A percentile compares a stretch with the other conserved stretches of the same genome.
Conservation (phyloP, 371 early-diverging fungal species). For the Mucor plumbeus region DNA sequence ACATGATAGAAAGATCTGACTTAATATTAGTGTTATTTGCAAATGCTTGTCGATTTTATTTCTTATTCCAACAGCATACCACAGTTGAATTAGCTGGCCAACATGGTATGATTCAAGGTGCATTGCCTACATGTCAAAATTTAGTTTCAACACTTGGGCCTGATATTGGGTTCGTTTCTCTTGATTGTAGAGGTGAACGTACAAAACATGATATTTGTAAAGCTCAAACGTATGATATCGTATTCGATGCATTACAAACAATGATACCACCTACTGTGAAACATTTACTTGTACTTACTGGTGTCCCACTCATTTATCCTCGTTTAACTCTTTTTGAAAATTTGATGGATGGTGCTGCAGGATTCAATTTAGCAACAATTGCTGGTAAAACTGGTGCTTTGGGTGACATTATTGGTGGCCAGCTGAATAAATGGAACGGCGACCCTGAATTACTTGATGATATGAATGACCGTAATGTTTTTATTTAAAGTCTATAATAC, state of each 20-base stretch:
- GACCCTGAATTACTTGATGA: conserved; percentile 83
- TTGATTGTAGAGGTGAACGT: conserved; percentile 81
- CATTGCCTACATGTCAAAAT: conserved; percentile 30
- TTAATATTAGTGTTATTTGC: conserved; percentile 33
- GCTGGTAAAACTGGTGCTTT: conserved; percentile 55
- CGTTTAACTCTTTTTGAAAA: conserved; percentile 68
- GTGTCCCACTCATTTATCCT: conserved; percentile 82
- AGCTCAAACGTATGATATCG: conserved; percentile 59
- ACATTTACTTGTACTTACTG: conserved; percentile 65
- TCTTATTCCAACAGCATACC: conserved; percentile 86
- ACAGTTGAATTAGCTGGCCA: conserved; percentile 57
- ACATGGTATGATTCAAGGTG: conserved; percentile 54
- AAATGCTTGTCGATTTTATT: conserved; percentile 77
- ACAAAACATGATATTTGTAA: conserved; percentile 65
- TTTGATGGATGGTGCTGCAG: conserved; percentile 50
- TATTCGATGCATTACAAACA: conserved; percentile 59
- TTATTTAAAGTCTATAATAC: background rate
- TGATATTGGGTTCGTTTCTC: conserved; percentile 65
- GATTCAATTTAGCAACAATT: conserved; percentile 47
- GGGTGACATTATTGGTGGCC: conserved; percentile 51
- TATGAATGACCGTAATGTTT: conserved; percentile 61
- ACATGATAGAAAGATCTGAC: background rate
- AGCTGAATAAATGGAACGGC: conserved; percentile 69
- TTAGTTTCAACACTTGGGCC: conserved; percentile 38
- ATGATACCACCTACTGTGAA: conserved; percentile 57